Evolutionary conservation across 176 grass and related monocot genomes (phyloP), one percentile per base, ranked within the genome.

Genomic region (Oryza brachyantha): DNA sequence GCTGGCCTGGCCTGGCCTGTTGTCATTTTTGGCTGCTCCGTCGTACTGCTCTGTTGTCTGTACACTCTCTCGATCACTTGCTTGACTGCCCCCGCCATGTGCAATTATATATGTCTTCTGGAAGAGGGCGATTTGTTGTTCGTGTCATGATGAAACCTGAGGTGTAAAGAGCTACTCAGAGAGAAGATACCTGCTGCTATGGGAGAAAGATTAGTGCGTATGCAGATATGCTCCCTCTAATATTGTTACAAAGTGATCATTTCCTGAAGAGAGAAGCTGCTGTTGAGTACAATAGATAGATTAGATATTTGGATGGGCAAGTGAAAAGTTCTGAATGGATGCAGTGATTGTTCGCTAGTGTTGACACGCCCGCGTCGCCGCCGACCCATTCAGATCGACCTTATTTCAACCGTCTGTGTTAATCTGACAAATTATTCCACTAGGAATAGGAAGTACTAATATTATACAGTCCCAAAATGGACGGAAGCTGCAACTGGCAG

Each of bases 21-120:
- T 14, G 35, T 55, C 81, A 10, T 25, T 84, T 83, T 76, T 45
- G 62, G 72, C 81, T 45, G 72, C 26, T 68, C 58, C 25, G 21
- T 16, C 22, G n/a, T 57, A 57, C 50, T 57, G n/a, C 2, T 57
- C 52, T 24, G n/a, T 9, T 57, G 8, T 57, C 19, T 57, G 4
- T 11, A 17, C 78, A 9, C 14, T 2, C 70, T 1, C 17, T 50
- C 2, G 1, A 7, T n/a, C 48, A n/a, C 4, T 52, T 58, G 32
- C 64, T 38, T 38, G 42, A 24, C n/a, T 10, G 52, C n/a, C 57
- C 43, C 22, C n/a, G n/a, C 71, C 34, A 83, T 83, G 81, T 83
- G 81, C 61, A 31, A 5, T n/a, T n/a, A n/a, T n/a, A n/a, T 1
- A 24, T 32, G 71, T 29, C 11, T 57, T 75, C 61, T 61, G 36